These are phyloP conservation scores for Hibiscus syriacus DNA, from an alignment of 345 rosid genomes.

Conservation along the genomic window DNA sequence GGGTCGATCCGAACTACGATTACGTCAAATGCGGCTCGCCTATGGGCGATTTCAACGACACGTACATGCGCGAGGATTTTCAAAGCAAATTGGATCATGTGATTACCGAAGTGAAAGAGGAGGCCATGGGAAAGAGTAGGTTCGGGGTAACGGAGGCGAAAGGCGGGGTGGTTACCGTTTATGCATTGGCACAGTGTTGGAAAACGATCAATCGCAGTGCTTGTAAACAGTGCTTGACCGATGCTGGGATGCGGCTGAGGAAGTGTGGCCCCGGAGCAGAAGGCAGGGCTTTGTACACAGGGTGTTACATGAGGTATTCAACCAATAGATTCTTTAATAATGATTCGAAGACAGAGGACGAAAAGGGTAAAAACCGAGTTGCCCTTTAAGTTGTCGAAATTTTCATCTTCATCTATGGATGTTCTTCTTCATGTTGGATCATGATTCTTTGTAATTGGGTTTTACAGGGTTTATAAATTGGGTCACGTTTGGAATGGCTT, in stretches of 20 bases:
- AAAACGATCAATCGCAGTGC: conserved; percentile 17
- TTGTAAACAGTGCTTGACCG: conserved; percentile 35
- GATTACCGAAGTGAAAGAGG: conserved; percentile 19
- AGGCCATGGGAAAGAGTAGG: conserved; percentile 21
- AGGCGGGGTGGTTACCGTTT: conserved; percentile 18
- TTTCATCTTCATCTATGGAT: neutral
- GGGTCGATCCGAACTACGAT: conserved; percentile 13
- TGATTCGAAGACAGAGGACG: neutral
- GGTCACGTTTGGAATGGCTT: conserved; percentile 16
- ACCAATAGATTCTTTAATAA: conserved; percentile 24
- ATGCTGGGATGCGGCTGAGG: conserved; percentile 20
- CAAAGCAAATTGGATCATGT: conserved; percentile 11
- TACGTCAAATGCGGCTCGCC: neutral
- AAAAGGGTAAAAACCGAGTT: neutral
- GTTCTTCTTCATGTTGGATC: neutral
- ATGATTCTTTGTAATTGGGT: neutral
- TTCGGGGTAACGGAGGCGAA: conserved; percentile 17
- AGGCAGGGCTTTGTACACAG: conserved; percentile 44
- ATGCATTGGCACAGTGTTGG: conserved; percentile 54
- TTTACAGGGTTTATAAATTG: neutral
- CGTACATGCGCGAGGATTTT: conserved; percentile 13
- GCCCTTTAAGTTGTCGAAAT: conserved; percentile 4
- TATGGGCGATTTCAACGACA: neutral
- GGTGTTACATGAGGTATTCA: conserved; percentile 41
- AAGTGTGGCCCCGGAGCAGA: conserved; percentile 31